Evolutionary conservation across 345 rosid genomes (phyloP), one percentile per base, ranked within the genome.

Genomic region (Salix udensis): DNA sequence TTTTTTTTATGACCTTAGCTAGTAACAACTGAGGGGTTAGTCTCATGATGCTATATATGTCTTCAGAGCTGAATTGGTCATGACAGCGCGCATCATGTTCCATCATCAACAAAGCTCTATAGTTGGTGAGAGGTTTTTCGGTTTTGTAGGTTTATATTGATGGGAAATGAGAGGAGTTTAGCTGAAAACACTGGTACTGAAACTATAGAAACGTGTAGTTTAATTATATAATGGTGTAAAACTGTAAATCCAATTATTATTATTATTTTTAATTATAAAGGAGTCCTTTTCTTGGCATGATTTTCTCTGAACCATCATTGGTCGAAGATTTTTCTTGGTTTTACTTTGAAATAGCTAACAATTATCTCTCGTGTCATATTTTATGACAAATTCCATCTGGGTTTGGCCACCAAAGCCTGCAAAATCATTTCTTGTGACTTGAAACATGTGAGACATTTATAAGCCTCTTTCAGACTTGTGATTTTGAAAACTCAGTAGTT

Each of bases 301-400:
- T 36, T 21, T 75, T 7, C 30, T 42, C 40, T 7, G 31, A 26
- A 18, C 58, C 39, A 60, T 40, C 62, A 46, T 52, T 52, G 70
- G 46, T 77, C 74, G 16, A 61, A 61, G 61, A 39, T 4, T 61
- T 77, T 79, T 77, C 73, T 74, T 46, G 68, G 44, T 77, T 83
- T 77, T 69, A 23, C 69, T 74, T 71, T 34, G 24, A 70, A 73
- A 71, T 42, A 61, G 53, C 69, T 24, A 15, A 58, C 52, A 31
- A 68, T 62, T 68, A 70, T 74, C n/a, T 67, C 39, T 65, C 68
- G 12, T 42, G 19, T 39, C 65, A 73, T 82, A 86, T 84, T 78
- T 71, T 69, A 83, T 81, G 84, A 67, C 61, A 75, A 73, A 76
- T 60, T 77, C 21, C 23, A 74, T 60, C 65, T 48, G 71, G 55